These are phyloP conservation scores for Strigomonas galati DNA, from an alignment of 208 protist species.

Conservation along the genomic window DNA sequence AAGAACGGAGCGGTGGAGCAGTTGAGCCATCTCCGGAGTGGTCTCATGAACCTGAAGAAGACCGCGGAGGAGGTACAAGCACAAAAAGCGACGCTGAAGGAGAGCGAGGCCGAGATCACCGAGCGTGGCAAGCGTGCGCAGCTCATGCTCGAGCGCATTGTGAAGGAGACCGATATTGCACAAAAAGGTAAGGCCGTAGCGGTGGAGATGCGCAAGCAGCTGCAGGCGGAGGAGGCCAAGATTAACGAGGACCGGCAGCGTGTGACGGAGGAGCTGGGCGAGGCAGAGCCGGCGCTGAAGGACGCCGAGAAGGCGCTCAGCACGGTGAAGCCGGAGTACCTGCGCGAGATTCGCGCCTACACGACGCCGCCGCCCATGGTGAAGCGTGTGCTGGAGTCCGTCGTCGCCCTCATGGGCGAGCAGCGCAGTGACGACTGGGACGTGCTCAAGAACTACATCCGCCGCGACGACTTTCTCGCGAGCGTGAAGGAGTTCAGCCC, in stretches of 20 bases:
- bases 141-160: slow-evolving; percentile 83
- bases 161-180: slow-evolving; percentile 79
- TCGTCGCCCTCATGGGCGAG: slow-evolving; percentile 85
- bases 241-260: slow-evolving; percentile 63
- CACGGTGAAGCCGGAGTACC: slow-evolving; percentile 95
- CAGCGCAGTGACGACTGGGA: slow-evolving; percentile 90
- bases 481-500: slow-evolving; percentile 95
- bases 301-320: slow-evolving; percentile 95
- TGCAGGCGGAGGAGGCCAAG: slow-evolving; percentile 81
- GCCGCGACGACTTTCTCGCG: slow-evolving; percentile 93
- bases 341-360: slow-evolving; percentile 97
- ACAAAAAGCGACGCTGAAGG: slow-evolving; percentile 78
- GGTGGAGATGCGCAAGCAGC: slow-evolving; percentile 64
- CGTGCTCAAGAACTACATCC: slow-evolving; percentile 90
- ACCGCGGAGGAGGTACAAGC: slow-evolving; percentile 88
- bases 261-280: slow-evolving; percentile 75
- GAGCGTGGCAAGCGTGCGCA: slow-evolving; percentile 77
- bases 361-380: slow-evolving; percentile 95
- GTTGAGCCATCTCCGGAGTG: slow-evolving; percentile 94
- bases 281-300: slow-evolving; percentile 92
- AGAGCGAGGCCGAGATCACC: slow-evolving; percentile 78
- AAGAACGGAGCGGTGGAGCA: slow-evolving; percentile 90
- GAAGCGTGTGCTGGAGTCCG: slow-evolving; percentile 93
- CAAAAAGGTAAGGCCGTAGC: slow-evolving; percentile 80
- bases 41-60: slow-evolving; percentile 92